Evolutionary conservation across 139 green algal species (phyloP), one percentile per base, ranked within the genome.

Genomic region (Chlamydomonas sphaeroides): DNA sequence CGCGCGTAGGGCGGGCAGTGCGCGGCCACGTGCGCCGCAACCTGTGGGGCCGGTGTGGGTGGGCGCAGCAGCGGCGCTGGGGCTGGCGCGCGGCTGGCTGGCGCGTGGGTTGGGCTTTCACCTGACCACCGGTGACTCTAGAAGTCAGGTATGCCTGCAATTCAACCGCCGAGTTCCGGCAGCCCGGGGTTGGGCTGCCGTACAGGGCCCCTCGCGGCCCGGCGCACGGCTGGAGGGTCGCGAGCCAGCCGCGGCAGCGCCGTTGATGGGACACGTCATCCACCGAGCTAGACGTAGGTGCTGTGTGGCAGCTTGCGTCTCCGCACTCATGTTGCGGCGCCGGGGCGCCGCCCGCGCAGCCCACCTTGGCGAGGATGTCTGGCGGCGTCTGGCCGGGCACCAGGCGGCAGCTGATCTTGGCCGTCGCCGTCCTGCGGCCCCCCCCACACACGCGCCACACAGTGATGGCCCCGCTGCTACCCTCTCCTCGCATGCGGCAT

Each of bases 381-480:
- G 35, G 28, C 17, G 38, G 68, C 26, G 65, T 68, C 69, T 86
- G 73, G 20, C 25, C 11, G 15, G 69, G 57, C 15, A 85, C 36
- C 48, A 88, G 74, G 4, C 77, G 48, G 38, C 84, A 90, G 10
- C 86, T 87, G 11, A 96, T 72, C 87, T 96, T 96, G 61, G 89
- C 93, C 30, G 66, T 81, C 20, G 91, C 91, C 6, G n/a, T n/a
- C n/a, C n/a, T n/a, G n/a, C n/a, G n/a, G n/a, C n/a, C n/a, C n/a
- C n/a, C n/a, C n/a, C n/a, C n/a, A n/a, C n/a, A n/a, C n/a, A n/a
- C n/a, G n/a, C n/a, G n/a, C n/a, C n/a, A n/a, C n/a, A n/a, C n/a
- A n/a, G n/a, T n/a, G n/a, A n/a, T n/a, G n/a, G n/a, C n/a, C n/a
- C n/a, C n/a, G n/a, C n/a, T n/a, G n/a, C n/a, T n/a, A n/a, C n/a